These are phyloP conservation scores for Melampsora allii-populina DNA, from an alignment of 1,284 basidiomycete genomes.

Conservation along the genomic window DNA sequence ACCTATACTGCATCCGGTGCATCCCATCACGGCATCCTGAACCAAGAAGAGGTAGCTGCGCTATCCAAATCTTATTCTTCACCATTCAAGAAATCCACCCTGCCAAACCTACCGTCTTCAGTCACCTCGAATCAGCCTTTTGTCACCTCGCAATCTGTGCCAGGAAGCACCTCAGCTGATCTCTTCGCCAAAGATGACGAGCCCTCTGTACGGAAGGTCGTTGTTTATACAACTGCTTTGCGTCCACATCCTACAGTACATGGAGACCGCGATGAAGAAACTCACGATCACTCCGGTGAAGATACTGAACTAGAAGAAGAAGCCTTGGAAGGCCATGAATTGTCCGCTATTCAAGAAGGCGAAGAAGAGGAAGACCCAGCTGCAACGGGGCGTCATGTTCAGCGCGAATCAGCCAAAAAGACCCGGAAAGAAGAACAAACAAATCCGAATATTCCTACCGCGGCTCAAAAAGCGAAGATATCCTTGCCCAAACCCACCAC, in stretches of 20 bases:
- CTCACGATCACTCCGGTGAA: conserved; percentile 6
- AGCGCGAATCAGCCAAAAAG: background rate
- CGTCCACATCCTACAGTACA: background rate
- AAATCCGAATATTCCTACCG: background rate
- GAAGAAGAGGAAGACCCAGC: conserved; percentile 39
- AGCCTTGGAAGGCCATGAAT: conserved; percentile 37
- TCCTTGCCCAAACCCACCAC: background rate
- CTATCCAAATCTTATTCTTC: background rate
- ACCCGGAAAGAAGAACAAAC: background rate
- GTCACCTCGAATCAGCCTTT: background rate
- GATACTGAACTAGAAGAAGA: conserved; percentile 16
- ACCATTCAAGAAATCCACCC: background rate
- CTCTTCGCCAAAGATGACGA: background rate
- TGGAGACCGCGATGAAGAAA: background rate
- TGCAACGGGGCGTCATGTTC: background rate
- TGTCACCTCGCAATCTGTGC: background rate
- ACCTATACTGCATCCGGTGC: background rate
- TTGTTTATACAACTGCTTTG: background rate
- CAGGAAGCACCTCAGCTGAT: background rate
- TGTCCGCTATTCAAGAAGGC: conserved; percentile 43
- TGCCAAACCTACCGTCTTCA: background rate
- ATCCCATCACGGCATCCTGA: background rate
- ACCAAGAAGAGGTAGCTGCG: background rate
- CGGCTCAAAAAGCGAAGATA: background rate
- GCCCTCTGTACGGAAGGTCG: background rate